These are phyloP conservation scores for Psidium friedrichsthalianum DNA, from an alignment of 345 rosid species.

Conservation along the genomic window DNA sequence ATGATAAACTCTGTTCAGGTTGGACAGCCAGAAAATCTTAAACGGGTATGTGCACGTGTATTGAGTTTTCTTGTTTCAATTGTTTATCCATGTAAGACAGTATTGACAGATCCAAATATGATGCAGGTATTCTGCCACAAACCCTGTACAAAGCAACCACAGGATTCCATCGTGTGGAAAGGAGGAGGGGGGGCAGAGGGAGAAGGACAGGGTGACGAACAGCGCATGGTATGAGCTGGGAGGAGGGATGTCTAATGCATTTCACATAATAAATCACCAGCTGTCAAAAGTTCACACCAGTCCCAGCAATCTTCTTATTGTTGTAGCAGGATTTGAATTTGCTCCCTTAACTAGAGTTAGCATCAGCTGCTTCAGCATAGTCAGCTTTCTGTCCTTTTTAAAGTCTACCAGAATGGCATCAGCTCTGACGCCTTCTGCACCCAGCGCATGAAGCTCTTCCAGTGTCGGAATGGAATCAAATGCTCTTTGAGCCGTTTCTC, in stretches of 20 bases:
- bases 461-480: conserved; percentile 60
- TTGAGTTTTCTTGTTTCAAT: background rate
- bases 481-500: conserved; percentile 73
- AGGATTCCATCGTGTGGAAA: background rate
- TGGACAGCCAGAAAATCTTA: background rate
- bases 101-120: background rate
- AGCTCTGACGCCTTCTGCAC: conserved; percentile 57
- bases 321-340: conserved; percentile 77
- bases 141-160: background rate
- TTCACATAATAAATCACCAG: background rate
- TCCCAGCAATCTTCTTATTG: conserved; percentile 87
- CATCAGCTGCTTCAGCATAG: conserved; percentile 76
- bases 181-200: background rate
- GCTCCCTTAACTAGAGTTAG: conserved; percentile 69
- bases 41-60: background rate
- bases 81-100: background rate
- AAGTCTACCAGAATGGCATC: conserved; percentile 82
- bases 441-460: conserved; percentile 82
- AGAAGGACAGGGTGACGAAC: background rate
- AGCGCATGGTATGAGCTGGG: background rate
- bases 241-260: background rate
- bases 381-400: conserved; percentile 79
- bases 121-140: background rate
- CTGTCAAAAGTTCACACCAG: conserved; percentile 43
- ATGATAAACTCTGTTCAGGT: background rate